These are phyloP conservation scores for Sugiyamaella chiloensis DNA, from an alignment of 805 yeast genomes.

Conservation along the genomic window DNA sequence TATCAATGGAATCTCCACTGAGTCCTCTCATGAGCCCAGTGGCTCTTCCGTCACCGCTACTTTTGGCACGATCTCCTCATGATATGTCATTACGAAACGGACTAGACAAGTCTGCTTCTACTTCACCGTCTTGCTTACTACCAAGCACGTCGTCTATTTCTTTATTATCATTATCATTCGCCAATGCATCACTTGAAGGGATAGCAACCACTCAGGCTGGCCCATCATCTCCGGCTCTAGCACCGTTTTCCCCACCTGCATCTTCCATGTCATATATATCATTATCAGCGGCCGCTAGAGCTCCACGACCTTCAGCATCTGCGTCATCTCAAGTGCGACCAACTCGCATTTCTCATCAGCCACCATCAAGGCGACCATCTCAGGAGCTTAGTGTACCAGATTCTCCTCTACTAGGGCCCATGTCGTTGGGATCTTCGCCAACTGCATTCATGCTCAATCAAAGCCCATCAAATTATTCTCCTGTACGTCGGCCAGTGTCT, in stretches of 20 bases:
- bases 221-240: constrained; percentile 4
- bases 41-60: constrained; percentile 16
- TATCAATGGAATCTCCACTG: constrained; percentile 18
- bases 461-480: constrained; percentile 2
- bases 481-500: constrained; percentile 1
- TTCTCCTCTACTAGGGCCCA: constrained; percentile 16
- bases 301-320: neutral
- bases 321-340: constrained; percentile 7
- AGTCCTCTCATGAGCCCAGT: constrained; percentile 11
- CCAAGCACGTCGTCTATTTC: constrained; percentile 24
- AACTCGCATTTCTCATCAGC: neutral
- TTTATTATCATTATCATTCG: constrained; percentile 20
- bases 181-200: constrained; percentile 8
- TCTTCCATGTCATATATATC: constrained; percentile 8
- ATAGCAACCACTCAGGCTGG: neutral
- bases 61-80: constrained; percentile 18
- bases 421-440: constrained; percentile 17
- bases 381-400: constrained; percentile 12
- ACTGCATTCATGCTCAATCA: constrained; percentile 16
- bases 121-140: constrained; percentile 13
- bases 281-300: neutral
- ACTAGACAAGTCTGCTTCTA: no score
- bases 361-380: constrained; percentile 5
- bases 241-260: constrained; percentile 11
- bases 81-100: no score